phyloP scores from a whole-genome alignment of 306 rosid species.

The Ammopiptanthus mongolicus region DNA sequence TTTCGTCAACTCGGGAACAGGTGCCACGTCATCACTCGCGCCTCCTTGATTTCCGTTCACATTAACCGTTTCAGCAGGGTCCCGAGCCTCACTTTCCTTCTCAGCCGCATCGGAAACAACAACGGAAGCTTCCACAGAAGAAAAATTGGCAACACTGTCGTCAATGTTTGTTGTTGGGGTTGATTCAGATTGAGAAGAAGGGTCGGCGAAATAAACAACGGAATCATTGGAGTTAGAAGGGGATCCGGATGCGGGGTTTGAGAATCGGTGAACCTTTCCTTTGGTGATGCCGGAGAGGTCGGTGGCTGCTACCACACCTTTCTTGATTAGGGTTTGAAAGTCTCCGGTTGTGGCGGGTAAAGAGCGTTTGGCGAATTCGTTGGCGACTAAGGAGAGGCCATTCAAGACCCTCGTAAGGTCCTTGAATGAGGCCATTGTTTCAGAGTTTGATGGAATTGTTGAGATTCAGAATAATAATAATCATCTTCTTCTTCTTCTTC shows the following conservation, averaged over 20 bases:
- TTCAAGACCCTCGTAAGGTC: slow-evolving; percentile 48
- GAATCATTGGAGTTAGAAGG: slow-evolving; percentile 27
- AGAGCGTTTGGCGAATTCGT: slow-evolving; percentile 51
- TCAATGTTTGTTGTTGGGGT: background rate
- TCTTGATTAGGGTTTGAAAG: slow-evolving; percentile 48
- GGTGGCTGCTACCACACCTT: slow-evolving; percentile 57
- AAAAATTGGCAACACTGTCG: background rate
- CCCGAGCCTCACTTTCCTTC: slow-evolving; percentile 5
- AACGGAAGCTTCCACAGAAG: background rate
- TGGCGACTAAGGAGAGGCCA: slow-evolving; percentile 69
- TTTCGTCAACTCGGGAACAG: slow-evolving; percentile 13
- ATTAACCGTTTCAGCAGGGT: slow-evolving; percentile 1
- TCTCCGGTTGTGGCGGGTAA: slow-evolving; percentile 33
- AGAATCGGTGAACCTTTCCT: slow-evolving; percentile 50
- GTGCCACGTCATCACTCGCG: slow-evolving; percentile 12
- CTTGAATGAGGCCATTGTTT: slow-evolving; percentile 23
- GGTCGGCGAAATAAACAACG: slow-evolving; percentile 43
- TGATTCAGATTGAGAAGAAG: slow-evolving; percentile 12
- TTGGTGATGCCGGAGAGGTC: slow-evolving; percentile 74
- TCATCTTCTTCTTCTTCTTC: background rate
- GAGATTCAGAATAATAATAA: background rate
- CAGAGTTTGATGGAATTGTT: background rate
- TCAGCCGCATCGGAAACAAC: background rate
- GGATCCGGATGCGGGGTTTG: slow-evolving; percentile 1
- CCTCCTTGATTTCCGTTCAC: background rate